Evolutionary conservation across 768 basidiomycete species (phyloP).

Genomic region (Boletus rubropictus): DNA sequence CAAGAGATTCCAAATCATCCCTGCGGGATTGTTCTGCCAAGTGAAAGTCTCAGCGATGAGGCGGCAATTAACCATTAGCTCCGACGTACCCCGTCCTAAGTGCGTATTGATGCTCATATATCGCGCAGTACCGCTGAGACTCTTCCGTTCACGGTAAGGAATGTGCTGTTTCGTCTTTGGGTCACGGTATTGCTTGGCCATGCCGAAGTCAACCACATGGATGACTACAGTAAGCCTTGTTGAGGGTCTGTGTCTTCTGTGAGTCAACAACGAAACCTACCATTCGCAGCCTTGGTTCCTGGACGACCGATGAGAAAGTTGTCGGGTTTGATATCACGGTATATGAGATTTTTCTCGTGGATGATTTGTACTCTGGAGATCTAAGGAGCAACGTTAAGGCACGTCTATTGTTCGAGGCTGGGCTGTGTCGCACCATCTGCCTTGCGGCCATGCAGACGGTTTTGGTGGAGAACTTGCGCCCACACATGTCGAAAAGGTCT

Average conservation of each 20-base stretch:
- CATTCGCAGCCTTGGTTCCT: slow-evolving; percentile 81
- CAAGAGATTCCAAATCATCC: slow-evolving; percentile 97
- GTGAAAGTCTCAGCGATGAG: slow-evolving; percentile 3
- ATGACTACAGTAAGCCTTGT: slow-evolving; percentile 47
- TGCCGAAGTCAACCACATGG: slow-evolving; percentile 97
- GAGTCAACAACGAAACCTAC: slow-evolving; percentile 33
- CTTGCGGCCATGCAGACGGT: slow-evolving; percentile 98
- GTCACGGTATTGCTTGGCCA: slow-evolving; percentile 99
- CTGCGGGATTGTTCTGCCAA: slow-evolving; percentile 78
- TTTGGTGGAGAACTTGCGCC: slow-evolving; percentile 95
- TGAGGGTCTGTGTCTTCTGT: not conserved
- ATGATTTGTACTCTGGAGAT: slow-evolving; percentile 94
- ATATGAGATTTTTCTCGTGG: slow-evolving; percentile 99
- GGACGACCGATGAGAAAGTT: slow-evolving; percentile 97
- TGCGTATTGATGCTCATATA: slow-evolving; percentile 99
- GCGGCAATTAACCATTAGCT: not conserved
- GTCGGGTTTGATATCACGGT: slow-evolving; percentile 99
- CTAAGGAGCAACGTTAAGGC: slow-evolving; percentile 36
- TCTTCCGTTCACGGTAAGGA: slow-evolving; percentile 97
- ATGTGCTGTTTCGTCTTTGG: slow-evolving; percentile 99
- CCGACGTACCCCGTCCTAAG: slow-evolving; percentile 76
- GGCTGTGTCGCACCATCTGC: slow-evolving; percentile 70
- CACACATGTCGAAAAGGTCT: slow-evolving; percentile 99
- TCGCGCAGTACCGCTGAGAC: slow-evolving; percentile 91
- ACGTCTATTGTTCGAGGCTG: not conserved